Evolutionary conservation across 2,329 filamentous ascomycete genomes (phyloP), one percentile per base, ranked within the genome.

Genomic region (Colletotrichum salicis): DNA sequence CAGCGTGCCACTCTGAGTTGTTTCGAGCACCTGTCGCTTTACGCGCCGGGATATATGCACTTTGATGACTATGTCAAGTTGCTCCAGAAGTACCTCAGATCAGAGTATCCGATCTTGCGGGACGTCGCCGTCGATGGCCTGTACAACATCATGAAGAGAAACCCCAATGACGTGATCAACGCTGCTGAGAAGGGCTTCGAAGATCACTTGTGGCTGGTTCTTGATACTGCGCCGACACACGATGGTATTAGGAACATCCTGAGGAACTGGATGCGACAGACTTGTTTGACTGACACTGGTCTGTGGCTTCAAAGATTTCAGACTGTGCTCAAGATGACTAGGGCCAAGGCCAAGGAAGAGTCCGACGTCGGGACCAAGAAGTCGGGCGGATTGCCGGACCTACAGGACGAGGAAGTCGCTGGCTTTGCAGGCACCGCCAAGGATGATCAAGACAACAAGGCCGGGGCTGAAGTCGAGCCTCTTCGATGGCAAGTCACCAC

Each of bases 391-490:
- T 86, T 89, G 13, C 87, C 94, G n/a, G 96, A 99, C 76, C 83
- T 98, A 0, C 93, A 96, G 74, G 96, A 99, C 79, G 96, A 99
- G 79, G 97, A 99, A 80, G 96, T 97, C 45, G 96, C 96, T 64
- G 96, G 96, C 0, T 98, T 99, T 78, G 95, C 95, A 59, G 90
- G 89, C 27, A 86, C 85, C 3, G 84, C 82, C 24, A 88, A 88
- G 56, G 87, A 90, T 61, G 85, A 86, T 48, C 86, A 86, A n/a
- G 78, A 84, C 13, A 78, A 81, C 0, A 83, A 83, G 59, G 85
- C 84, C 41, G 77, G 84, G 75, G 84, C 91, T 10, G 92, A 95
- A 24, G 95, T 97, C 76, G 96, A 99, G 80, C 90, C 96, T 15
- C 86, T 99, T 72, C 91, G 95, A 75, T 99, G 96, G 96, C 96